Base-by-base conservation (phyloP, 345 rosid genomes). In the Lepidium aucheri region DNA sequence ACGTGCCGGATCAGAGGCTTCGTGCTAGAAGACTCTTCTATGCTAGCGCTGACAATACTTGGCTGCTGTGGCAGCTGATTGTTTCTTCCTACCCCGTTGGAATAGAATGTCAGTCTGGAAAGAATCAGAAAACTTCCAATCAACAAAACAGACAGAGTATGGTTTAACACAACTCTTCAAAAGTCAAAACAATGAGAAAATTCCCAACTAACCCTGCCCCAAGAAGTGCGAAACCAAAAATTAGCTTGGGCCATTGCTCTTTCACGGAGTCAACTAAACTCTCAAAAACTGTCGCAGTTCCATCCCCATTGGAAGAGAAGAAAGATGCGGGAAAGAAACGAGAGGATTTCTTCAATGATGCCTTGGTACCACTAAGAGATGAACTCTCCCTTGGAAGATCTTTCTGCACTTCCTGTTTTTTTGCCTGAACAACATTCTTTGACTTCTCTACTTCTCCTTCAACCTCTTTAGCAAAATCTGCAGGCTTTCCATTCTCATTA, bases 311-410 rank as follows among this genome's bases (percentile, higher is more conserved):
- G 67, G 81, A 93, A 69, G 98, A 92, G 85, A 92, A 92, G 88
- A 89, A 92, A 51, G 98, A 92, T 40, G 98, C 98, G 65, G 98
- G 76, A 78, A 93, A 90, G 82, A 93, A 93, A 55, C 98, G 91
- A 15, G 98, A 93, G 62, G 98, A 93, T 82, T 86, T 93, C 60
- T 86, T 93, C 78, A 78, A 74, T 52, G 69, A 83, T 73, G 90
- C 63, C 85, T 88, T 93, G 33, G 93, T 86, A 63, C 87, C 30
- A 77, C 58, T 84, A 65, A 69, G 74, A 53, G 88, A 54, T 56
- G 91, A 80, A 73, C 70, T 79, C 62, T 90, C 97, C 76, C 82
- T 83, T 9, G 80, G 77, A 16, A 77, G 53, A 63, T 90, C 97
- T 77, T 90, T 91, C 78, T 82, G 98, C 46, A 67, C 36, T 68